These are phyloP conservation scores for Plasmodium malariae DNA, from an alignment of 169 alveolate species.

Conservation along the genomic window DNA sequence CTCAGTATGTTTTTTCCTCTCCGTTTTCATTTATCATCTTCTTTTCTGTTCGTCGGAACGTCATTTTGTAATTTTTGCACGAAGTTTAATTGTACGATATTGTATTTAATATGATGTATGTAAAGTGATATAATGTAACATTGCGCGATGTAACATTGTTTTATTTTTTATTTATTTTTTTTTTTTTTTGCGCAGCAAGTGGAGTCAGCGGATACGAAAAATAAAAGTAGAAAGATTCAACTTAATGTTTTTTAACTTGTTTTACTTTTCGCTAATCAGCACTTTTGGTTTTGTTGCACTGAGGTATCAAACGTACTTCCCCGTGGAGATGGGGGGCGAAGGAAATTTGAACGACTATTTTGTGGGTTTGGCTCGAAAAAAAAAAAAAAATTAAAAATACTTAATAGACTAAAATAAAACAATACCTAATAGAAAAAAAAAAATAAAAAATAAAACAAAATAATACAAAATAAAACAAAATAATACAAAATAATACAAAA, in stretches of 20 bases:
- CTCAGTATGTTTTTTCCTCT: too few species aligned
- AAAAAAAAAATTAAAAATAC: not conserved
- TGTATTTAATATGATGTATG: too few species aligned
- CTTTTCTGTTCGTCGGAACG: too few species aligned
- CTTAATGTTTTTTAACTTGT: slow-evolving; percentile 54
- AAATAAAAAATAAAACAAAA: too few species aligned
- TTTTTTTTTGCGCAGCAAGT: slow-evolving; percentile 86
- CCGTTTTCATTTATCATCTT: too few species aligned
- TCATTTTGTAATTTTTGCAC: too few species aligned
- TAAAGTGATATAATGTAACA: too few species aligned
- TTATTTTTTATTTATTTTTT: too few species aligned
- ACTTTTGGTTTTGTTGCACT: slow-evolving; percentile 49
- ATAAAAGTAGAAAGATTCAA: slow-evolving; percentile 85
- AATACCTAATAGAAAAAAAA: not conserved
- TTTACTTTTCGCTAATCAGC: slow-evolving; percentile 53
- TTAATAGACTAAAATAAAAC: not conserved
- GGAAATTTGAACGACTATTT: slow-evolving; percentile 50
- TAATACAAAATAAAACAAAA: too few species aligned
- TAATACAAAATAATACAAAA: too few species aligned
- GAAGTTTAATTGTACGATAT: too few species aligned
- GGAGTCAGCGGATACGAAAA: slow-evolving; percentile 92
- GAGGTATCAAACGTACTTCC: slow-evolving; percentile 39
- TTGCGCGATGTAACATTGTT: too few species aligned
- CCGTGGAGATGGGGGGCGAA: slow-evolving; percentile 48
- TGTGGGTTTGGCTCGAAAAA: slow-evolving; percentile 13